These are phyloP conservation scores for Raphidocelis subcapitata DNA, from an alignment of 139 green algal species.

Conservation along the genomic window DNA sequence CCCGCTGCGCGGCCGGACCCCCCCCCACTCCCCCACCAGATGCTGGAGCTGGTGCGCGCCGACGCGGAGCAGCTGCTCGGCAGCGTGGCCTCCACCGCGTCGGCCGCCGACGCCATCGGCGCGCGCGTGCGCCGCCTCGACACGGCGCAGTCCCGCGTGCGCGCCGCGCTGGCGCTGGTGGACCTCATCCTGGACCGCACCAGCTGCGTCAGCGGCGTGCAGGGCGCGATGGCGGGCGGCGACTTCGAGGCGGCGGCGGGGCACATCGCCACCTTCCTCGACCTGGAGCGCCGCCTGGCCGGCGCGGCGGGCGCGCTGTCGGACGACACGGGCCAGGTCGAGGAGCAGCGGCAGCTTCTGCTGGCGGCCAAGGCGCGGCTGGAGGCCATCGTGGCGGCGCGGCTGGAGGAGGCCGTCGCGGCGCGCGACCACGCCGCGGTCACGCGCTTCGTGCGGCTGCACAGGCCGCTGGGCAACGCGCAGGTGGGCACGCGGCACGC, in stretches of 20 bases:
- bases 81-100: constrained; percentile 66
- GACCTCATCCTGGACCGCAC: constrained; percentile 75
- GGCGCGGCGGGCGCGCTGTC: not conserved
- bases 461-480: constrained; percentile 71
- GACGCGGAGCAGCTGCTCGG: constrained; percentile 77
- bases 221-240: constrained; percentile 12
- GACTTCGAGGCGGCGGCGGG: constrained; percentile 88
- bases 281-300: constrained; percentile 66
- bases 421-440: constrained; percentile 61
- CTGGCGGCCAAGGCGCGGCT: constrained; percentile 59
- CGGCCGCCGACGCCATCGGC: constrained; percentile 82
- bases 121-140: constrained; percentile 70
- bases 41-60: constrained; percentile 68
- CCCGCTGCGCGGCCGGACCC: not conserved
- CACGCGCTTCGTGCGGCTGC: constrained; percentile 78
- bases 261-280: constrained; percentile 73
- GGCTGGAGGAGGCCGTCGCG: constrained; percentile 58
- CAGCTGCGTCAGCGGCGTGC: constrained; percentile 28
- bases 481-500: constrained; percentile 15
- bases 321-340: constrained; percentile 44
- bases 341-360: constrained; percentile 65
- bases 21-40: constrained; percentile 35
- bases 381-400: constrained; percentile 57
- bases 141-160: constrained; percentile 68
- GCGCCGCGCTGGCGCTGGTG: constrained; percentile 41